Conservation (phyloP, 2,329 filamentous ascomycete genomes). For the Ceratocystis albifundus region DNA sequence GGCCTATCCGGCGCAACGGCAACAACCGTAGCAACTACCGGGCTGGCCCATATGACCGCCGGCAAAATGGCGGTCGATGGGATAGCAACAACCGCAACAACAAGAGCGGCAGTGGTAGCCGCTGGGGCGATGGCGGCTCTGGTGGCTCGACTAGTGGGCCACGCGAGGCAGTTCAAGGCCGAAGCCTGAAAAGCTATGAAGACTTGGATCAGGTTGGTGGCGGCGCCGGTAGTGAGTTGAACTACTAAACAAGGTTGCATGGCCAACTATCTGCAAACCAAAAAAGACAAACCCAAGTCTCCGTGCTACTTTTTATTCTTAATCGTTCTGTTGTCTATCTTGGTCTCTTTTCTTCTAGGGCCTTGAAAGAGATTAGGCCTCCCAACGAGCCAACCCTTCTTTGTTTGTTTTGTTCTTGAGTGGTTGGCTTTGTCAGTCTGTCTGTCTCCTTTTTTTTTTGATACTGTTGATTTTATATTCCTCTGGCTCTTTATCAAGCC, state of each 20-base stretch:
- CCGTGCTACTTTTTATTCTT: background rate
- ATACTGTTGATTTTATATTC: background rate
- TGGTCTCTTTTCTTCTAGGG: background rate
- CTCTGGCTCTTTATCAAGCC: background rate
- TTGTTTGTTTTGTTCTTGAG: background rate
- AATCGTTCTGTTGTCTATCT: background rate
- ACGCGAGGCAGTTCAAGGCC: constrained; percentile 79
- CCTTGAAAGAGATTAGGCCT: background rate
- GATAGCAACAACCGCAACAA: constrained; percentile 39
- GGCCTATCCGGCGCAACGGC: constrained; percentile 50
- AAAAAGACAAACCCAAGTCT: background rate
- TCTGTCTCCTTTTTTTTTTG: background rate
- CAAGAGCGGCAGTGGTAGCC: constrained; percentile 39
- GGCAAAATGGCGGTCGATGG: constrained; percentile 42
- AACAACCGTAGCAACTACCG: constrained; percentile 44
- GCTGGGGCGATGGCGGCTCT: constrained; percentile 62
- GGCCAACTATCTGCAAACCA: background rate
- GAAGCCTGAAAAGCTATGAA: constrained; percentile 93
- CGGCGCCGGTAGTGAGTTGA: constrained; percentile 64
- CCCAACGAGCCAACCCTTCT: background rate
- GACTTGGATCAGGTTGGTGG: constrained; percentile 79
- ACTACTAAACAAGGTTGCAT: constrained; percentile 51
- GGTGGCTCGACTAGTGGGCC: constrained; percentile 70
- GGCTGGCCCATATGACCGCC: constrained; percentile 62
- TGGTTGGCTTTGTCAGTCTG: background rate